Percentiles rank a stretch among this genome's conserved stretches.
These are phyloP conservation scores for Lentinus polychrous DNA, from an alignment of 1,284 basidiomycete genomes.

Conservation along the genomic window DNA sequence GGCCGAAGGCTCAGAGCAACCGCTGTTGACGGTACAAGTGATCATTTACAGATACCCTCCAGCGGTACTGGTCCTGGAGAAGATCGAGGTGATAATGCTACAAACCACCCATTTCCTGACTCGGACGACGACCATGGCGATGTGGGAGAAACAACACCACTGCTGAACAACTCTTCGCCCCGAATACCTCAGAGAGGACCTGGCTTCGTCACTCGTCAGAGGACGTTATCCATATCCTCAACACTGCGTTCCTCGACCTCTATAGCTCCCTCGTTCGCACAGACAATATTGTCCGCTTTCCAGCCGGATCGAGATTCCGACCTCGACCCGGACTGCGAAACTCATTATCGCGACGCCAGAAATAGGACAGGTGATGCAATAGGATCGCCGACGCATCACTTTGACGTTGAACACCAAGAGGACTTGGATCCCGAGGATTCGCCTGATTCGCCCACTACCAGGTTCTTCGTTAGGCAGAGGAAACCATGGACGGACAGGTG, in stretches of 20 bases:
- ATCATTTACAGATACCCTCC: constrained; percentile 28
- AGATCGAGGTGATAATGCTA: constrained; percentile 11
- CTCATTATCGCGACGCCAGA: neutral
- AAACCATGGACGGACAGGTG: constrained; percentile 23
- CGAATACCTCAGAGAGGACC: constrained; percentile 14
- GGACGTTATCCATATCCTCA: constrained; percentile 53
- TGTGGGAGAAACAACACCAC: constrained; percentile 35
- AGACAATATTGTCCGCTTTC: constrained; percentile 60
- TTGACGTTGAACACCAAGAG: neutral
- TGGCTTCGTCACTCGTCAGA: constrained; percentile 16
- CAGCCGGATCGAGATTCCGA: constrained; percentile 36
- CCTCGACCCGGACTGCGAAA: constrained; percentile 26
- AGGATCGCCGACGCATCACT: constrained; percentile 12
- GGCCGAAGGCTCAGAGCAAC: constrained; percentile 21
- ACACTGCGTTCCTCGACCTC: constrained; percentile 40
- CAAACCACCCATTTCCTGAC: constrained; percentile 12
- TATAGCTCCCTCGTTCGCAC: constrained; percentile 54
- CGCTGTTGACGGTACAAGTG: constrained; percentile 15
- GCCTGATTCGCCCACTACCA: constrained; percentile 8
- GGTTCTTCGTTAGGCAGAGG: constrained; percentile 3
- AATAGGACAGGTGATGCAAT: constrained; percentile 13
- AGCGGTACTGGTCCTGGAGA: constrained; percentile 27
- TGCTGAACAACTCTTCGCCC: constrained; percentile 25
- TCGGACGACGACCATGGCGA: constrained; percentile 14
- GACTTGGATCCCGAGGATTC: no score